These are phyloP conservation scores for Ligustrum vulgare DNA, from an alignment of 257 asterid species.

Conservation along the genomic window DNA sequence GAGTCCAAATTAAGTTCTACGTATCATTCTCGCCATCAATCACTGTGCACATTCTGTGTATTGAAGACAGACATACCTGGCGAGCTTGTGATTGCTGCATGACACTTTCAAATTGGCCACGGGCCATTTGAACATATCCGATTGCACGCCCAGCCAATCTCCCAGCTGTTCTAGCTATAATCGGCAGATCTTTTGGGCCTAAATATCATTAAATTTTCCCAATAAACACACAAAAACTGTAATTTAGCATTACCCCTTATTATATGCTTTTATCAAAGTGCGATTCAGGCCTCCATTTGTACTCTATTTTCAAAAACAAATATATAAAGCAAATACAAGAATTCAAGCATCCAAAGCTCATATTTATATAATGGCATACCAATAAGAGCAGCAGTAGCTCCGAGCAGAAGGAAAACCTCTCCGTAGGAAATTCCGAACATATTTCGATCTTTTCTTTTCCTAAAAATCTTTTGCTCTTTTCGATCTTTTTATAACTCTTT, in stretches of 20 bases:
- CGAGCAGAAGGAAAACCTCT: slow-evolving; percentile 71
- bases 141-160: slow-evolving; percentile 82
- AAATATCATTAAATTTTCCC: slow-evolving; percentile 19
- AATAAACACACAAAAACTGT: background rate
- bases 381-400: slow-evolving; percentile 79
- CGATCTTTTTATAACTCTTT: too few species aligned
- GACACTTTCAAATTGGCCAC: slow-evolving; percentile 78
- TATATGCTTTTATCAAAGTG: too few species aligned
- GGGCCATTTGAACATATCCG: slow-evolving; percentile 82
- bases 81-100: slow-evolving; percentile 89
- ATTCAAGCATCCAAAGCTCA: background rate
- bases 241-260: background rate
- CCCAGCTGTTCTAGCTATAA: slow-evolving; percentile 75
- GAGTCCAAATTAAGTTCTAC: background rate
- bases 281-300: background rate
- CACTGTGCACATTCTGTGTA: background rate
- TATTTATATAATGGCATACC: slow-evolving; percentile 37
- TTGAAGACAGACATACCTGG: slow-evolving; percentile 47
- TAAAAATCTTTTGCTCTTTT: background rate
- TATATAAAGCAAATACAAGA: background rate
- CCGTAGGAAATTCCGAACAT: slow-evolving; percentile 88
- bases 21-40: background rate
- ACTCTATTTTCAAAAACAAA: too few species aligned
- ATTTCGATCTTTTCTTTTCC: slow-evolving; percentile 9
- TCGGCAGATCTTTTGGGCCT: slow-evolving; percentile 90